Conservation (phyloP, 2,329 filamentous ascomycete species). For the Myotisia sp. region DNA sequence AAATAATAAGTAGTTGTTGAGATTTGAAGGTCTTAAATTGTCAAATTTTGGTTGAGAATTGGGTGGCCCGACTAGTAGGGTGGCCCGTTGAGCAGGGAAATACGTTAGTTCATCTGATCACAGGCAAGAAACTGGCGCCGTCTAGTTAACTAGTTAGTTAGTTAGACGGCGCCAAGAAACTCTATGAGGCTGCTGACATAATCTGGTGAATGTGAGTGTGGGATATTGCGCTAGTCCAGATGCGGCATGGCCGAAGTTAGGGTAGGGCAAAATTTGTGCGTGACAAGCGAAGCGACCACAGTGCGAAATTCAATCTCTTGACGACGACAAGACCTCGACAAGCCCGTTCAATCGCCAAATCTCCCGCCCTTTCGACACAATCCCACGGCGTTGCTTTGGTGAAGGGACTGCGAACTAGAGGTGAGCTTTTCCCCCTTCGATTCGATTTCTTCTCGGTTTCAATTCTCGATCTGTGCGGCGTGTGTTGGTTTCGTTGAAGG, state of each 20-base stretch:
- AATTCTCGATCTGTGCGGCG: constrained; percentile 3
- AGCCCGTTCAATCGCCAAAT: constrained; percentile 28
- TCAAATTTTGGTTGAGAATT: too few species aligned
- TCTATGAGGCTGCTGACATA: too few species aligned
- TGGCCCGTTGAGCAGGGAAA: not conserved
- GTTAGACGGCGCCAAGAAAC: too few species aligned
- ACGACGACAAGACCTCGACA: constrained; percentile 24
- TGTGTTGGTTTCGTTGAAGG: constrained; percentile 1
- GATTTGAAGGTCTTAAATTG: too few species aligned
- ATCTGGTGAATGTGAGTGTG: too few species aligned
- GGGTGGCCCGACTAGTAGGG: too few species aligned
- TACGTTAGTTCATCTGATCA: not conserved
- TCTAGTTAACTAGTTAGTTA: too few species aligned
- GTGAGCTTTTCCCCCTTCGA: constrained; percentile 22
- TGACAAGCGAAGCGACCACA: constrained; percentile 32
- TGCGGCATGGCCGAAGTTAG: constrained; percentile 19
- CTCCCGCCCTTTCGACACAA: constrained; percentile 21
- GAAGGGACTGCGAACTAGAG: constrained; percentile 31
- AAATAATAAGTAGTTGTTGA: too few species aligned
- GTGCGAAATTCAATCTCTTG: constrained; percentile 30
- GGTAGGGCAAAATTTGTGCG: constrained; percentile 27
- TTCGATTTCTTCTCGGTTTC: constrained; percentile 3
- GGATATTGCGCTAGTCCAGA: constrained; percentile 12
- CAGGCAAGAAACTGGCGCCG: too few species aligned
- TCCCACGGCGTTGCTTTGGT: constrained; percentile 29